These are phyloP conservation scores for Ceriops decandra DNA, from an alignment of 345 rosid genomes.

Conservation along the genomic window DNA sequence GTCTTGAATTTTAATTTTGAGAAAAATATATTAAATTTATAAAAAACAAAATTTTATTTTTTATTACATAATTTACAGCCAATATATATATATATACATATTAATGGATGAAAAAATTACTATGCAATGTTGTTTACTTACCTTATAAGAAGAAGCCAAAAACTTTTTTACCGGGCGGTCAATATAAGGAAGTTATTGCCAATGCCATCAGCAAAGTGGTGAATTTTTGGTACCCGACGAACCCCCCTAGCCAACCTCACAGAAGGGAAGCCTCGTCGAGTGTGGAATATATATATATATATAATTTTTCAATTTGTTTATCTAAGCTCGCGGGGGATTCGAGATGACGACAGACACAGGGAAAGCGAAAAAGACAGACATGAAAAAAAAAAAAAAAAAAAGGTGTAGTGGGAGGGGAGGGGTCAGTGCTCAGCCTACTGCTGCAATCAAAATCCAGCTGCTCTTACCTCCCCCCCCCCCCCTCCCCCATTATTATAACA, in stretches of 20 bases:
- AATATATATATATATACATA: too few relatives aligned
- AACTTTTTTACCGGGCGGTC: too few relatives aligned
- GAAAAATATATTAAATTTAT: too few relatives aligned
- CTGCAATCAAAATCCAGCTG: slow-evolving; percentile 24
- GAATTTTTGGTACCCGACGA: too few relatives aligned
- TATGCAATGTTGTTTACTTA: too few relatives aligned
- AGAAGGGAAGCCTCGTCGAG: slow-evolving; percentile 36
- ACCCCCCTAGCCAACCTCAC: slow-evolving; percentile 2
- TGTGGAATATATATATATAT: slow-evolving; percentile 7
- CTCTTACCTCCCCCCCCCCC: slow-evolving; percentile 20
- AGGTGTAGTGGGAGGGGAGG: not conserved
- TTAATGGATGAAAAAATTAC: too few relatives aligned
- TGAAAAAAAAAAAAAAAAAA: slow-evolving; percentile 3
- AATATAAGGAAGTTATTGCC: too few relatives aligned
- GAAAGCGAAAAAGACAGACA: slow-evolving; percentile 8
- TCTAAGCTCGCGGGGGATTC: slow-evolving; percentile 43
- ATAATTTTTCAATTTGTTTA: slow-evolving; percentile 14
- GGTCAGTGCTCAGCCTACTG: slow-evolving; percentile 18
- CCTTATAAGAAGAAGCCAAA: too few relatives aligned
- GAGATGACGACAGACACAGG: slow-evolving; percentile 37
- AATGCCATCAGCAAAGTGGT: too few relatives aligned
- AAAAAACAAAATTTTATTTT: too few relatives aligned
- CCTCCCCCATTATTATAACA: slow-evolving; percentile 16
- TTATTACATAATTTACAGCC: too few relatives aligned
- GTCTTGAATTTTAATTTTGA: too few relatives aligned